Evolutionary conservation across 257 asterid genomes (phyloP).

Genomic region (Lithospermum erythrorhizon): DNA sequence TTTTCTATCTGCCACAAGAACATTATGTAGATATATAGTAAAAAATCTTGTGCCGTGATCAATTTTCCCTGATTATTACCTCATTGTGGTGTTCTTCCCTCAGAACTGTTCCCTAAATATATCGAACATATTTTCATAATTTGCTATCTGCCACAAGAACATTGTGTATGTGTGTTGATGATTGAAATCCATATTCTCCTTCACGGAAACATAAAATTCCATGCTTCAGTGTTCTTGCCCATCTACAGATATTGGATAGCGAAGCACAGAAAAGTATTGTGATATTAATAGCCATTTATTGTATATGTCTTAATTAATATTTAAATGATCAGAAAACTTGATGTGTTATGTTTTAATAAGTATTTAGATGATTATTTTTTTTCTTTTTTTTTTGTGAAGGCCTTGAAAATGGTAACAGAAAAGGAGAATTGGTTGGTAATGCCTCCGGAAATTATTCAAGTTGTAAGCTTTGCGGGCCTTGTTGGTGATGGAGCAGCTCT

Average conservation of each 20-base stretch:
- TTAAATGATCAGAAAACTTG: too few species aligned
- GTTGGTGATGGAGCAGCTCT: slow-evolving; percentile 99
- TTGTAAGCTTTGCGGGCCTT: slow-evolving; percentile 84
- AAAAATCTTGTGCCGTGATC: background rate
- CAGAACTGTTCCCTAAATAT: background rate
- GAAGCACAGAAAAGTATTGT: too few species aligned
- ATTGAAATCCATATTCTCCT: too few species aligned
- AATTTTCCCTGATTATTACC: background rate
- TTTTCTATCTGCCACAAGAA: too few species aligned
- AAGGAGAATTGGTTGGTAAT: slow-evolving; percentile 89
- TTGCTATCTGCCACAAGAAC: too few species aligned
- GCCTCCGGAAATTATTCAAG: slow-evolving; percentile 83
- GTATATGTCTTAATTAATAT: too few species aligned
- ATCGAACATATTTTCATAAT: too few species aligned
- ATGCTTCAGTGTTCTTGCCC: too few species aligned
- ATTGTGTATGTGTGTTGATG: too few species aligned
- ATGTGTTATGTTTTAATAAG: slow-evolving; percentile 1
- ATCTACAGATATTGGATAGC: too few species aligned
- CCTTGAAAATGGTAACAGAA: slow-evolving; percentile 95
- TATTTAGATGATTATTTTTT: slow-evolving; percentile 13
- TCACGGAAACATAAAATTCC: too few species aligned
- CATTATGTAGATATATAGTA: background rate
- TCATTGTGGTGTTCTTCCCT: background rate
- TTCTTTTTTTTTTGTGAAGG: slow-evolving; percentile 40
- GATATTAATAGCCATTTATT: too few species aligned